phyloP scores from a whole-genome alignment of 129 eudicot species.

The Escallonia rubra region DNA sequence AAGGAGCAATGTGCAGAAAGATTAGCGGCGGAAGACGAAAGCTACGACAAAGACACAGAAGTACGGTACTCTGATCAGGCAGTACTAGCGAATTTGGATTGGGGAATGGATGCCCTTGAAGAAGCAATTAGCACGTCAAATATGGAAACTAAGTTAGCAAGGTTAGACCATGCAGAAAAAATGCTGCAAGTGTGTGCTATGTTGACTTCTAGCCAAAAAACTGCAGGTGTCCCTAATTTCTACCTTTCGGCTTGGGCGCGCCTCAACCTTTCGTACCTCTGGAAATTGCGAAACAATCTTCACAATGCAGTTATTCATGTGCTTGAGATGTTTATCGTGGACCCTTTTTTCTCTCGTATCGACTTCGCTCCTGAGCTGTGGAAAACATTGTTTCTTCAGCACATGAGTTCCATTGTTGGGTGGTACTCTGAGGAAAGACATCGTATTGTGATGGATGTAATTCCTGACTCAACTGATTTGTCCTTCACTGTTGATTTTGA shows the following conservation, averaged over 20 bases:
- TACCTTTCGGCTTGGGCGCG: conserved; percentile 91
- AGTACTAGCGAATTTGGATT: conserved; percentile 68
- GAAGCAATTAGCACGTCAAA: conserved; percentile 74
- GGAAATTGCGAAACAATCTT: conserved; percentile 53
- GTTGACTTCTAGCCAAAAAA: conserved; percentile 57
- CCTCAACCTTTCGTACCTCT: conserved; percentile 54
- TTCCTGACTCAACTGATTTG: conserved; percentile 65
- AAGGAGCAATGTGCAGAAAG: conserved; percentile 83
- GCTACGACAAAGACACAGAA: conserved; percentile 35
- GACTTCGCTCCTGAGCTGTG: conserved; percentile 89
- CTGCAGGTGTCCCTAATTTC: conserved; percentile 77
- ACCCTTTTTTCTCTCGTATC: conserved; percentile 71
- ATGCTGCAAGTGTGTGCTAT: conserved; percentile 89
- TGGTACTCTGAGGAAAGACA: conserved; percentile 81
- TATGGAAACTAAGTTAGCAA: conserved; percentile 69
- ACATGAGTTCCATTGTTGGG: conserved; percentile 70
- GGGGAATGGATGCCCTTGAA: conserved; percentile 86
- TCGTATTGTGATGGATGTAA: conserved; percentile 67
- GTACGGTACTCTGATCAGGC: conserved; percentile 82
- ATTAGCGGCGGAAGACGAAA: conserved; percentile 68
- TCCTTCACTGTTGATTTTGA: conserved; percentile 75
- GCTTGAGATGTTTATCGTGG: conserved; percentile 69
- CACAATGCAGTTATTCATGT: conserved; percentile 61
- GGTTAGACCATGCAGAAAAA: conserved; percentile 73
- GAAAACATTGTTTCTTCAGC: conserved; percentile 68